Conservation (phyloP, 2,329 filamentous ascomycete genomes). For the Plenodomus tracheiphilus region DNA sequence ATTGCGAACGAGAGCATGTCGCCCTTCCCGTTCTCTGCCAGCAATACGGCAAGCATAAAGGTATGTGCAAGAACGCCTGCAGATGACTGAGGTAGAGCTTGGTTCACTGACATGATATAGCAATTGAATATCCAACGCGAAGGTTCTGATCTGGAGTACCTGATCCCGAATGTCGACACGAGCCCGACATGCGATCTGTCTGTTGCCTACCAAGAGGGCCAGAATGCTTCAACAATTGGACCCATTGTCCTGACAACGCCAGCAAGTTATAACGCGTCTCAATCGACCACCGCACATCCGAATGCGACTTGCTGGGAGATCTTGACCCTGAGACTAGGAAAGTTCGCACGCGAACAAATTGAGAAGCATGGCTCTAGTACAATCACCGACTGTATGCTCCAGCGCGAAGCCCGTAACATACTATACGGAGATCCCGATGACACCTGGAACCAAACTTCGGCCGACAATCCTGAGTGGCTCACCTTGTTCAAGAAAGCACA, state of each 20-base stretch:
- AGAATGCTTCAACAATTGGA: slow-evolving; percentile 14
- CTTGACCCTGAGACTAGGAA: slow-evolving; percentile 51
- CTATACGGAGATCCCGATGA: slow-evolving; percentile 53
- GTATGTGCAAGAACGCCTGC: slow-evolving; percentile 13
- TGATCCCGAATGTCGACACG: slow-evolving; percentile 19
- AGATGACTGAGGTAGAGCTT: neutral
- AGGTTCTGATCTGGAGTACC: slow-evolving; percentile 30
- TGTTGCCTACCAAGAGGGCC: slow-evolving; percentile 18
- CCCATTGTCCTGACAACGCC: slow-evolving; percentile 24
- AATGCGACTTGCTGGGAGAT: slow-evolving; percentile 55
- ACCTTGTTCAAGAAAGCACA: slow-evolving; percentile 55
- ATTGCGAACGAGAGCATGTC: slow-evolving; percentile 53
- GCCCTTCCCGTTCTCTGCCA: slow-evolving; percentile 54
- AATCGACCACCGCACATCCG: slow-evolving; percentile 12
- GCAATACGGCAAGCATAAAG: slow-evolving; percentile 38
- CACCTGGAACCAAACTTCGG: slow-evolving; percentile 50
- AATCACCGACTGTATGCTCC: slow-evolving; percentile 55
- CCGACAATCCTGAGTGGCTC: slow-evolving; percentile 51
- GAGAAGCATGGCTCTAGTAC: slow-evolving; percentile 39
- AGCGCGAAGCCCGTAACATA: slow-evolving; percentile 52
- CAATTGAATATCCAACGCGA: slow-evolving; percentile 18
- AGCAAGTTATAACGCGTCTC: slow-evolving; percentile 13
- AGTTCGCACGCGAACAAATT: slow-evolving; percentile 48
- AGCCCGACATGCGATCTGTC: slow-evolving; percentile 13
- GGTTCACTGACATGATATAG: slow-evolving; percentile 18